Evolutionary conservation across 768 basidiomycete genomes (phyloP), one percentile per base, ranked within the genome.

Genomic region (Gloeopeniophorella convolvens): DNA sequence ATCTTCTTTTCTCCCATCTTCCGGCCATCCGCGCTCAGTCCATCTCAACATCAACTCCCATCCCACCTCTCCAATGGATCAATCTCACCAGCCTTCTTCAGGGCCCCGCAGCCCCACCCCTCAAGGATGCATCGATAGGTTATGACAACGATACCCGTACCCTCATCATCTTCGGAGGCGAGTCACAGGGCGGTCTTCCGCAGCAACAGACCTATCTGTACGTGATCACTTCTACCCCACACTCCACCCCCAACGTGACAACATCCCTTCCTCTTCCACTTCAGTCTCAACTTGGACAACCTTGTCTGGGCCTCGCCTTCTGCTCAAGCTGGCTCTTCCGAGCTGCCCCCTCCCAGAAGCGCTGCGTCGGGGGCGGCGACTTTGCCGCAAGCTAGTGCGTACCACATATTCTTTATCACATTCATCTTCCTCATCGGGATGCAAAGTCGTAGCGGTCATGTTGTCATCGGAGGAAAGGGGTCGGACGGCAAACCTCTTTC

Each of bases 371-470:
- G 35, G 89, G 85, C 5, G 67, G 70, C 18, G 89, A 90, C 68
- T 77, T 76, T 55, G 88, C 86, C 37, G 85, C 86, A 10, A 90
- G 83, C 83, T 85, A 89, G 87, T 87, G 50, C 58, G 85, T 76
- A 20, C 30, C 39, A 50, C 27, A 43, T 58, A 36, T 45, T 28
- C 23, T 23, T n/a, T 33, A 26, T 11, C 37, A 39, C 20, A 53
- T 5, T 30, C 51, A 57, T 50, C 42, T 60, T 44, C 54, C n/a
- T 41, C 52, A 54, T 45, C 47, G n/a, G 46, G 32, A 44, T 51
- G 55, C 31, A 11, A 55, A 89, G 86, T 62, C 87, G 89, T 33
- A 76, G 76, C 48, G 84, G 80, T 21, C 85, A 89, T 62, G 68
- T 90, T 27, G 68, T 91, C 13, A 75, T 85, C 42, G 89, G 88